These are phyloP conservation scores for Colletotrichum lini DNA, from an alignment of 2,329 filamentous ascomycete genomes.

Conservation along the genomic window DNA sequence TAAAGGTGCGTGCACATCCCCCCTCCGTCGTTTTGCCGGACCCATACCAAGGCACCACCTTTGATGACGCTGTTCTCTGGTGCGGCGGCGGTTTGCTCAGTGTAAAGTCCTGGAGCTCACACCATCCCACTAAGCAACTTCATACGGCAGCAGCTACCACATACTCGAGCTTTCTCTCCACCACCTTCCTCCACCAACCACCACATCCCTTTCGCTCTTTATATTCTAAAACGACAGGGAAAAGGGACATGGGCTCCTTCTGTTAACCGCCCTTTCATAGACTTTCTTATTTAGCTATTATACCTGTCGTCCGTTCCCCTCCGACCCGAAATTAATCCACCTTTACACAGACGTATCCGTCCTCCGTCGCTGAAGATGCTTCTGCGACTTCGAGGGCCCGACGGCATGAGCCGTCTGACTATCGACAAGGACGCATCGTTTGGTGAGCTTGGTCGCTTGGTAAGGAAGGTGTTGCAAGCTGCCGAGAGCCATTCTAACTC, in stretches of 20 bases:
- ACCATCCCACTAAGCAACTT: conserved; percentile 26
- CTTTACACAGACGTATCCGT: conserved; percentile 1
- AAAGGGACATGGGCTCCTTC: conserved; percentile 19
- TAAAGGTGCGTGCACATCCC: conserved; percentile 21
- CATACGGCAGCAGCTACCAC: conserved; percentile 15
- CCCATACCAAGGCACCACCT: conserved; percentile 43
- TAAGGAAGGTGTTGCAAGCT: conserved; percentile 48
- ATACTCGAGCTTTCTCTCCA: conserved; percentile 26
- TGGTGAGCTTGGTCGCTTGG: conserved; percentile 69
- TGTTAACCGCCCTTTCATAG: conserved; percentile 9
- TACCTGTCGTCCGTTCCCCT: background rate
- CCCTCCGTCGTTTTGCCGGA: conserved; percentile 41
- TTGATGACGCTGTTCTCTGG: conserved; percentile 39
- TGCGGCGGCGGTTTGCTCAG: conserved; percentile 27
- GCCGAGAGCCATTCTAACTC: conserved; percentile 40
- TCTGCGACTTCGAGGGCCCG: conserved; percentile 88
- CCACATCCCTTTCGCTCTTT: conserved; percentile 8
- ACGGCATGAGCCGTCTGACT: conserved; percentile 91
- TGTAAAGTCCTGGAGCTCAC: conserved; percentile 31
- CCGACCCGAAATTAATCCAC: background rate
- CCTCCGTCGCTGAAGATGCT: conserved; percentile 71
- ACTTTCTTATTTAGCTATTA: conserved; percentile 22
- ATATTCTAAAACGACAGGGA: background rate
- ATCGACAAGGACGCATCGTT: conserved; percentile 84
- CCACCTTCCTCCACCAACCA: conserved; percentile 21